Evolutionary conservation across 2,329 filamentous ascomycete species (phyloP).

Genomic region (Calonectria fujianensis): DNA sequence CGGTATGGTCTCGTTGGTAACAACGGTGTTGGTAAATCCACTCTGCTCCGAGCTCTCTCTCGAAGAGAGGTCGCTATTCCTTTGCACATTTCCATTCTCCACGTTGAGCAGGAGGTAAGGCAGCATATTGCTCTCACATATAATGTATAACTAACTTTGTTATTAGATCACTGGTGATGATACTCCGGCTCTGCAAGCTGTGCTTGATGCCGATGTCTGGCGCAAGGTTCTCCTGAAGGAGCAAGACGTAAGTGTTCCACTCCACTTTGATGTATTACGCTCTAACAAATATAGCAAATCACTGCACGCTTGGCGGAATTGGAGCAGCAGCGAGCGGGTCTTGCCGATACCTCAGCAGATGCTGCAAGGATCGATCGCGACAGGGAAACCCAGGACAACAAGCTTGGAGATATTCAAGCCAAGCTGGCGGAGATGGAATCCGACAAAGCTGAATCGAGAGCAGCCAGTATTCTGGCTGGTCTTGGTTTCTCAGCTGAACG

Average conservation of each 20-base stretch:
- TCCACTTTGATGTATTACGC: neutral
- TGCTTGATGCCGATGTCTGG: slow-evolving; percentile 98
- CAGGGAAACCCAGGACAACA: slow-evolving; percentile 91
- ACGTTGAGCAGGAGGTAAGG: slow-evolving; percentile 95
- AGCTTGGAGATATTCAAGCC: slow-evolving; percentile 90
- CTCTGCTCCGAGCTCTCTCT: slow-evolving; percentile 92
- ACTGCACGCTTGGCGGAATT: slow-evolving; percentile 83
- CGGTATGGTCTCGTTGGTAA: slow-evolving; percentile 98
- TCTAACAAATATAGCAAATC: slow-evolving; percentile 78
- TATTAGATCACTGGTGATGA: slow-evolving; percentile 93
- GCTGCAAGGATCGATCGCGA: slow-evolving; percentile 90
- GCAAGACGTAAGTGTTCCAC: slow-evolving; percentile 78
- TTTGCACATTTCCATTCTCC: slow-evolving; percentile 97
- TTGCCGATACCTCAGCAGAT: slow-evolving; percentile 95
- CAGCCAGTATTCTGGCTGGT: slow-evolving; percentile 96
- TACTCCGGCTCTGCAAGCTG: slow-evolving; percentile 94
- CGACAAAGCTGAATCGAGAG: slow-evolving; percentile 96
- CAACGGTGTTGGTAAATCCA: slow-evolving; percentile 99
- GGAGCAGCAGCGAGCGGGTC: slow-evolving; percentile 83
- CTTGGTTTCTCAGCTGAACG: slow-evolving; percentile 96
- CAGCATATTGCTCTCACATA: neutral
- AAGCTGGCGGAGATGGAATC: slow-evolving; percentile 99
- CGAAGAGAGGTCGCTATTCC: slow-evolving; percentile 96
- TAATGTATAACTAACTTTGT: slow-evolving; percentile 40
- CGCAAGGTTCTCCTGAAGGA: slow-evolving; percentile 94